phyloP scores from a whole-genome alignment of 164 flowering plant species.

The Vitis rotundifolia region DNA sequence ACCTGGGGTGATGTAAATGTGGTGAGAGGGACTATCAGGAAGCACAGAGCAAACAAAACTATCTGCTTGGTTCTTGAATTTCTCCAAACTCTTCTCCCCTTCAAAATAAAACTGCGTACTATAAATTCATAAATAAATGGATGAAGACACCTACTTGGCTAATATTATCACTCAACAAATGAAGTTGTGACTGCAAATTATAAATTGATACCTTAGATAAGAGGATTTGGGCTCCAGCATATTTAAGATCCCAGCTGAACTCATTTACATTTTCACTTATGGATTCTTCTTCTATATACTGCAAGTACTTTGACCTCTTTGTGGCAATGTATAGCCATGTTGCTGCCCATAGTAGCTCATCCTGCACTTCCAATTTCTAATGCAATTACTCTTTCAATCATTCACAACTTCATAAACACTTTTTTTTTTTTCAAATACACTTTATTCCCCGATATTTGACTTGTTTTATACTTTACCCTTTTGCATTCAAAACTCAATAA shows the following conservation, averaged over 20 bases:
- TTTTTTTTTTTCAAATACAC: no score
- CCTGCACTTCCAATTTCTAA: slow-evolving; percentile 39
- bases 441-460: no score
- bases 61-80: slow-evolving; percentile 67
- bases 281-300: slow-evolving; percentile 61
- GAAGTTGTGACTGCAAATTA: background rate
- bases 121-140: background rate
- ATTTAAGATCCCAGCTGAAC: slow-evolving; percentile 96
- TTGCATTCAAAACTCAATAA: no score
- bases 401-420: no score
- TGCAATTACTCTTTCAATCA: no score
- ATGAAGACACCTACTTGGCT: background rate
- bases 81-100: slow-evolving; percentile 43
- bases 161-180: background rate
- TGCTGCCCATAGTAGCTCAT: slow-evolving; percentile 96
- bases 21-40: slow-evolving; percentile 71
- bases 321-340: slow-evolving; percentile 85
- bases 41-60: slow-evolving; percentile 65
- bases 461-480: no score
- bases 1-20: slow-evolving; percentile 70
- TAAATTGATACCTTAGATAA: slow-evolving; percentile 47
- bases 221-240: slow-evolving; percentile 82
- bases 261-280: slow-evolving; percentile 63
- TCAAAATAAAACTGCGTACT: slow-evolving; percentile 52
- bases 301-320: slow-evolving; percentile 38